These are phyloP conservation scores for Echria macrotheca DNA, from an alignment of 495 filamentous ascomycete genomes.

Conservation along the genomic window DNA sequence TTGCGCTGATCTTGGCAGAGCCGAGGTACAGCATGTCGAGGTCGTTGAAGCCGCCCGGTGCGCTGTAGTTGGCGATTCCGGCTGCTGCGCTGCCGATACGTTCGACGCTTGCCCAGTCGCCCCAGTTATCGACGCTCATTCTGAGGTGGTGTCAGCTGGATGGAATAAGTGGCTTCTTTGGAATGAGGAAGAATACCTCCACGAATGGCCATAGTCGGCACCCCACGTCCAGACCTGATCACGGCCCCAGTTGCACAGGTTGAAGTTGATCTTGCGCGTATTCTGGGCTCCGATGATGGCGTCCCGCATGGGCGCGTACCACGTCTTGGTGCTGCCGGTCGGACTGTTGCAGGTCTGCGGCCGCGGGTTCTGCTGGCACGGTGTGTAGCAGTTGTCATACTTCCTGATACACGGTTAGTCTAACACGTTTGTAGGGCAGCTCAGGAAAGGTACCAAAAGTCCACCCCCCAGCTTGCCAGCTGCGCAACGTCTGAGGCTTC, in stretches of 20 bases:
- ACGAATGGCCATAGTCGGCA: constrained; percentile 50
- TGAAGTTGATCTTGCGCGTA: constrained; percentile 50
- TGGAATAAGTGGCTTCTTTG: background rate
- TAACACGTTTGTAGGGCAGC: background rate
- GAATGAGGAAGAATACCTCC: constrained; percentile 23
- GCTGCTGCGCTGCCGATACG: constrained; percentile 47
- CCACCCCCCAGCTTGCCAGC: constrained; percentile 61
- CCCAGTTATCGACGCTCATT: constrained; percentile 52
- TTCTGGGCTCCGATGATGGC: constrained; percentile 29
- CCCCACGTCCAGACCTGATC: constrained; percentile 39
- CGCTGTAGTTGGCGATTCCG: constrained; percentile 30
- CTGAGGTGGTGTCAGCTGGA: background rate
- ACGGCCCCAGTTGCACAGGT: constrained; percentile 59
- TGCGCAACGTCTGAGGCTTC: constrained; percentile 57
- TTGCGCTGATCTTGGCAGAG: constrained; percentile 22
- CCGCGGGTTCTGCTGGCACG: constrained; percentile 10
- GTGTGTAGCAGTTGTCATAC: constrained; percentile 61
- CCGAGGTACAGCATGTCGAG: constrained; percentile 48
- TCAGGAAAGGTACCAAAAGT: constrained; percentile 38
- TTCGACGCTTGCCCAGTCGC: constrained; percentile 46
- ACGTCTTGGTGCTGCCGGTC: constrained; percentile 43
- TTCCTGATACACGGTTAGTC: constrained; percentile 42
- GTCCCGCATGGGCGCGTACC: constrained; percentile 56
- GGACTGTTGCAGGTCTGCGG: constrained; percentile 45
- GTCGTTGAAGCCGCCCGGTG: constrained; percentile 47